A percentile compares a stretch with the other conserved stretches of the same genome.
These are phyloP conservation scores for Odontarrhena argentea DNA, from an alignment of 345 rosid species.

Conservation along the genomic window DNA sequence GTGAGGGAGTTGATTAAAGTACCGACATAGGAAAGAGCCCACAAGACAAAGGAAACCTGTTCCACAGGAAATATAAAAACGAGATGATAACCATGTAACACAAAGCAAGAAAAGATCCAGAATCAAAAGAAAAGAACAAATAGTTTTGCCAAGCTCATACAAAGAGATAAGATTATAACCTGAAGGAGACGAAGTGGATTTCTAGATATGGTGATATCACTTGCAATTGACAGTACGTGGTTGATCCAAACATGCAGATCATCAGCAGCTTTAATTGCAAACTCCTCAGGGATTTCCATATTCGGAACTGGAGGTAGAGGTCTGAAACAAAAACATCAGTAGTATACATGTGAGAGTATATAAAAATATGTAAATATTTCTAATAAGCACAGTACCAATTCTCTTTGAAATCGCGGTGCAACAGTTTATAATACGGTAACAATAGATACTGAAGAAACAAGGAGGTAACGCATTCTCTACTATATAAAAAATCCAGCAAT, in stretches of 20 bases:
- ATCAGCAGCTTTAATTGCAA: slow-evolving; percentile 54
- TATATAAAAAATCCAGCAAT: neutral
- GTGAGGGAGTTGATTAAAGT: slow-evolving; percentile 75
- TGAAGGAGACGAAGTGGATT: slow-evolving; percentile 63
- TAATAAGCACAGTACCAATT: neutral
- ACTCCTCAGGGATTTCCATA: slow-evolving; percentile 79
- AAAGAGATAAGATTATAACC: slow-evolving; percentile 44
- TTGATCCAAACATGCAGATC: slow-evolving; percentile 60
- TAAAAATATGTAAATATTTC: neutral
- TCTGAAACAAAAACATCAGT: slow-evolving; percentile 47
- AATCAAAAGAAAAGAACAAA: neutral
- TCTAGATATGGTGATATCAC: slow-evolving; percentile 68
- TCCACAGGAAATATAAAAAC: slow-evolving; percentile 15
- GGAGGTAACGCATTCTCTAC: slow-evolving; percentile 17
- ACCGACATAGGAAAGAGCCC: slow-evolving; percentile 64
- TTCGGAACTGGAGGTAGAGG: slow-evolving; percentile 92
- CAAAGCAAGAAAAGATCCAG: neutral
- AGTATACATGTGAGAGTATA: neutral
- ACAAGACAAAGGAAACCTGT: slow-evolving; percentile 67
- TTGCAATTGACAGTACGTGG: slow-evolving; percentile 57
- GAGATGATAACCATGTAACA: neutral
- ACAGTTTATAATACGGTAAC: neutral
- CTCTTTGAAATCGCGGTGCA: neutral
- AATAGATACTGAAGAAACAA: slow-evolving; percentile 6
- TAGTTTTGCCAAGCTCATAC: neutral